A percentile compares a stretch with the other conserved stretches of the same genome.
Evolutionary conservation across 1,284 basidiomycete genomes (phyloP).

Genomic region (Papiliotrema laurentii): DNA sequence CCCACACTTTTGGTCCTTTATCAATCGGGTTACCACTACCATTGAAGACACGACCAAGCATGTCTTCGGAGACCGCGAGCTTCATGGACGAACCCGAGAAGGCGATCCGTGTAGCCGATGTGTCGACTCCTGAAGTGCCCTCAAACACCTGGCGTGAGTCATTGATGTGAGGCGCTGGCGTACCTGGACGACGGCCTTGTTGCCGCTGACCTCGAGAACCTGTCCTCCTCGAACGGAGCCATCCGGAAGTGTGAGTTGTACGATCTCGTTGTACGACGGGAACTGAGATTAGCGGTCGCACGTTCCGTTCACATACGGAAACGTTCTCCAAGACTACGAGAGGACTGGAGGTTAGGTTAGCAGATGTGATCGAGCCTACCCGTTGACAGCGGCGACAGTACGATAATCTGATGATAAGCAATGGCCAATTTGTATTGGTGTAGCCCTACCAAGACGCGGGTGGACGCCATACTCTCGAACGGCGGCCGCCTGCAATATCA

Average conservation of each 20-base stretch:
- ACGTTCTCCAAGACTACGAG: constrained; percentile 98
- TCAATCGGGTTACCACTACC: constrained; percentile 97
- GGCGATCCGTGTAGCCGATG: constrained; percentile 87
- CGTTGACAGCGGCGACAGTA: constrained; percentile 94
- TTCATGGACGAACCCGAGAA: constrained; percentile 99
- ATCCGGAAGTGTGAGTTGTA: constrained; percentile 91
- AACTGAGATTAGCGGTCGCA: constrained; percentile 56
- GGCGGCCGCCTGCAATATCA: constrained; percentile 39
- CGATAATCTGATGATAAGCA: constrained; percentile 68
- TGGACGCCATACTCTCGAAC: constrained; percentile 56
- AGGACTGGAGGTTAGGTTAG: constrained; percentile 55
- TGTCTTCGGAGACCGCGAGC: constrained; percentile 98
- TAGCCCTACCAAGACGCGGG: constrained; percentile 75
- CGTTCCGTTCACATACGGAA: constrained; percentile 60
- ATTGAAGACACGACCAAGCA: constrained; percentile 99
- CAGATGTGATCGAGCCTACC: constrained; percentile 55
- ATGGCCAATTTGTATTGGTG: not conserved
- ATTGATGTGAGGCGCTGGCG: not conserved
- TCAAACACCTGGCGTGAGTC: constrained; percentile 68
- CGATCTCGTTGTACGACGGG: constrained; percentile 99
- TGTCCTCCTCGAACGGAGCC: constrained; percentile 93
- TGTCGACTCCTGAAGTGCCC: constrained; percentile 96
- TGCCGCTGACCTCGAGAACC: constrained; percentile 96
- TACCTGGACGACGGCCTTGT: constrained; percentile 94
- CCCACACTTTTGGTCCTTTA: constrained; percentile 97